Conservation (phyloP, 139 green algal genomes). For the Diplosphaera chodatii region DNA sequence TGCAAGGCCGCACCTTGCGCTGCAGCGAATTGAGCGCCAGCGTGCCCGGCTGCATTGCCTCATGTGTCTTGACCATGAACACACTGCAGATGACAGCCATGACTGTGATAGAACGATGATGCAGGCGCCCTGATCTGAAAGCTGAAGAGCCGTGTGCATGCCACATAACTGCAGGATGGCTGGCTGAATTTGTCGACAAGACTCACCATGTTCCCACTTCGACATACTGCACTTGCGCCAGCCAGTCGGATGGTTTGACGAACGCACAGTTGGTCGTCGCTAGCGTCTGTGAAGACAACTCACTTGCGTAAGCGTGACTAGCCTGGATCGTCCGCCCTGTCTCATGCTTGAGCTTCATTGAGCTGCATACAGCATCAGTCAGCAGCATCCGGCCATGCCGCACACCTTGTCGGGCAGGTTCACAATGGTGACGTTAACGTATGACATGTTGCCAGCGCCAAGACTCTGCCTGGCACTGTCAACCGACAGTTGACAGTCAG, state of each 20-base stretch:
- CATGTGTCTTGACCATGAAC: constrained; percentile 46
- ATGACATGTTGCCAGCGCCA: neutral
- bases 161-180: too few relatives aligned
- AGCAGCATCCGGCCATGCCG: neutral
- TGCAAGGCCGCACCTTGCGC: constrained; percentile 38
- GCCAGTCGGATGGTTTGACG: constrained; percentile 40
- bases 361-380: too few relatives aligned
- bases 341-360: neutral
- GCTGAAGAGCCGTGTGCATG: too few relatives aligned
- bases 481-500: neutral
- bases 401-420: neutral
- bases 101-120: too few relatives aligned
- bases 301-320: neutral
- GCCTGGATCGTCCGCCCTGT: too few relatives aligned
- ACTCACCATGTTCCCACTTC: constrained; percentile 54
- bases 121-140: too few relatives aligned
- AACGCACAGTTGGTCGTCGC: constrained; percentile 73
- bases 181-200: too few relatives aligned
- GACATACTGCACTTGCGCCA: constrained; percentile 26
- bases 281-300: constrained; percentile 28
- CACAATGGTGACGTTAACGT: neutral
- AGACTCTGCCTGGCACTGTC: neutral
- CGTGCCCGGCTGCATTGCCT: constrained; percentile 34
- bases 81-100: constrained; percentile 80
- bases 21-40: constrained; percentile 86